phyloP scores from a whole-genome alignment of 805 yeast genomes.

The Starmerella lactis-condensi region DNA sequence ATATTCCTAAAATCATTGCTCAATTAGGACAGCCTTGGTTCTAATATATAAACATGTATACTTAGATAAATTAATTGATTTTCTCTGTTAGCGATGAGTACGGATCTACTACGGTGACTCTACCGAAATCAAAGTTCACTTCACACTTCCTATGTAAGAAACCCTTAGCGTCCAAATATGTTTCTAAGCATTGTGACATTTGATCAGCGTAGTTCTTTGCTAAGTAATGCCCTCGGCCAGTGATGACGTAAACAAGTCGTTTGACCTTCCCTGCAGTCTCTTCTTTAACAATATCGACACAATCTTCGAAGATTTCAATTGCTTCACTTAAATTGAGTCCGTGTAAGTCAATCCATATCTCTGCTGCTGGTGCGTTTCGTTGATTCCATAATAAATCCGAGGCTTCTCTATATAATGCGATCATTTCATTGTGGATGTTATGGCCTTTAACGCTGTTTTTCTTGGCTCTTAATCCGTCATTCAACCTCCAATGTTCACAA shows the following conservation, averaged over 20 bases:
- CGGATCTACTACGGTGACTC: slow-evolving; percentile 27
- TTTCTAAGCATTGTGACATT: slow-evolving; percentile 19
- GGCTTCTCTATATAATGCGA: slow-evolving; percentile 16
- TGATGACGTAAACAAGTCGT: slow-evolving; percentile 20
- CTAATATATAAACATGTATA: too few species aligned
- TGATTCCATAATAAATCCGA: slow-evolving; percentile 18
- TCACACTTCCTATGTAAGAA: slow-evolving; percentile 25
- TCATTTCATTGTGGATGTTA: slow-evolving; percentile 18
- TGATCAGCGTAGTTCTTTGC: slow-evolving; percentile 18
- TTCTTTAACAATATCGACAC: too few species aligned
- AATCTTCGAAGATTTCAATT: slow-evolving; percentile 19
- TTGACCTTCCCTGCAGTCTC: slow-evolving; percentile 14
- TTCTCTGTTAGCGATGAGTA: slow-evolving; percentile 15
- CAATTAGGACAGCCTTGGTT: too few species aligned
- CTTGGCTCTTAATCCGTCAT: slow-evolving; percentile 21
- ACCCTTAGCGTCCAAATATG: slow-evolving; percentile 24
- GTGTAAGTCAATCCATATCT: slow-evolving; percentile 21
- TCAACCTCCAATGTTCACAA: slow-evolving; percentile 20
- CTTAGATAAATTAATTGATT: too few species aligned
- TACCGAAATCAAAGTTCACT: slow-evolving; percentile 22
- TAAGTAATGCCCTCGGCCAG: slow-evolving; percentile 21
- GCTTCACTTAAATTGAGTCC: slow-evolving; percentile 23
- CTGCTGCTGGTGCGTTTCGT: slow-evolving; percentile 15
- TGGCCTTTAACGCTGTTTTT: slow-evolving; percentile 21
- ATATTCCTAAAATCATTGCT: too few species aligned